Evolutionary conservation across 108 stramenopile genomes (phyloP), one percentile per base, ranked within the genome.

Genomic region (Schizochytrium sp.): DNA sequence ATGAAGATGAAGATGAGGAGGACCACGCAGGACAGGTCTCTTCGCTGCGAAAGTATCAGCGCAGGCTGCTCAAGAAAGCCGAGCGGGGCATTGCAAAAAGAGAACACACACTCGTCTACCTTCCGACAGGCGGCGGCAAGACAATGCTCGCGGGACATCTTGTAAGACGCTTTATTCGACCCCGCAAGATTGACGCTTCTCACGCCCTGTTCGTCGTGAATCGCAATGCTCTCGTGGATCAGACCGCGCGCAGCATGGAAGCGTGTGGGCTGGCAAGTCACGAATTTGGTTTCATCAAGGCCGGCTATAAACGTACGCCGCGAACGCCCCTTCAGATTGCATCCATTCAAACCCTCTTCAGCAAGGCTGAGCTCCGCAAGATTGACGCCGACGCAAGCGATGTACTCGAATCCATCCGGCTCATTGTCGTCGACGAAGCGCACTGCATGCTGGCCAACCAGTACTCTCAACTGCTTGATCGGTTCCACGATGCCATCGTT

Each of bases 341-440:
- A 23, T 83, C 76, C 76, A 53, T 83, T 23, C 76, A 83, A 45
- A 83, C 76, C 6, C 28, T 83, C n/a, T 83, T 83, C 51, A 83
- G 76, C 76, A 83, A 83, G 28, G 23, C 45, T 6, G 19, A 83
- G 51, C 25, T 83, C 43, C 48, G 48, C 51, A 45, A 53, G 25
- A 12, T 16, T 14, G 48, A 53, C 76, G 34, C 34, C 34, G 34
- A 34, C 34, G 34, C 34, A 34, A 34, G 34, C 34, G 48, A 47
- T 12, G 51, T 5, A 10, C 25, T 69, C 48, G 16, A 2, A 23
- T 41, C 34, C 3, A 19, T 88, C 28, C 48, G 28, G 19, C 25
- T 44, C 5, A n/a, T 88, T 23, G 60, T 88, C 44, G 43, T 88
- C 14, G 88, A 88, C 63, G 88, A 88, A 47, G 88, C 88, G 59